phyloP scores from a whole-genome alignment of 257 asterid species.

The Lycium barbarum region DNA sequence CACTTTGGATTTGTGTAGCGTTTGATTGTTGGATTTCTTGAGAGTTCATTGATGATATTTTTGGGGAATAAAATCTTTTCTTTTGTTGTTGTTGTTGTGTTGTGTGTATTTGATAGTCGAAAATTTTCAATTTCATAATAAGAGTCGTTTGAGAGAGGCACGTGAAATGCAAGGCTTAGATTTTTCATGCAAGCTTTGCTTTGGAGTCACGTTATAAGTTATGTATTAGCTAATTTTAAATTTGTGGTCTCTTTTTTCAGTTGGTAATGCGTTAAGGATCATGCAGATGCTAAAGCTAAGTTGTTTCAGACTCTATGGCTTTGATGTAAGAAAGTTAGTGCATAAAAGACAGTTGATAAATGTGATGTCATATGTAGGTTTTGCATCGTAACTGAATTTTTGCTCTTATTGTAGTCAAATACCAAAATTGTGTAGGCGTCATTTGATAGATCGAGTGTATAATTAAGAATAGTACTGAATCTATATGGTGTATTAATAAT shows the following conservation, averaged over 20 bases:
- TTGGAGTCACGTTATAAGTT: constrained; percentile 36
- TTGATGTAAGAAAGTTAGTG: not conserved
- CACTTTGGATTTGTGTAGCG: constrained; percentile 27
- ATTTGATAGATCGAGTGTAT: too few species aligned
- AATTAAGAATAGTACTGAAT: too few species aligned
- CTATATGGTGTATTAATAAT: too few species aligned
- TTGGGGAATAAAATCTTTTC: not conserved
- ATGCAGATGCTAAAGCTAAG: not conserved
- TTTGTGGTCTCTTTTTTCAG: not conserved
- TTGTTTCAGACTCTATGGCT: not conserved
- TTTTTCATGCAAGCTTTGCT: constrained; percentile 30
- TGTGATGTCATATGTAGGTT: constrained; percentile 17
- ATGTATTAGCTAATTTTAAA: not conserved
- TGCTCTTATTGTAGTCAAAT: not conserved
- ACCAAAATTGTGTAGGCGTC: too few species aligned
- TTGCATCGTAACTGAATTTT: not conserved
- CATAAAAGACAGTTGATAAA: not conserved
- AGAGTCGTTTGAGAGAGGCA: constrained; percentile 20
- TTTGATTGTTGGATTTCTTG: constrained; percentile 28
- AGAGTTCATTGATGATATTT: constrained; percentile 28
- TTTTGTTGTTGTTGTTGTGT: not conserved
- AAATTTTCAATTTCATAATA: not conserved
- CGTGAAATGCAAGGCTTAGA: constrained; percentile 28
- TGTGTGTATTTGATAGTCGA: not conserved
- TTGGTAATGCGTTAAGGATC: not conserved